Evolutionary conservation across 148 eudicot species (phyloP).

Genomic region (Vaccinium corymbosum): DNA sequence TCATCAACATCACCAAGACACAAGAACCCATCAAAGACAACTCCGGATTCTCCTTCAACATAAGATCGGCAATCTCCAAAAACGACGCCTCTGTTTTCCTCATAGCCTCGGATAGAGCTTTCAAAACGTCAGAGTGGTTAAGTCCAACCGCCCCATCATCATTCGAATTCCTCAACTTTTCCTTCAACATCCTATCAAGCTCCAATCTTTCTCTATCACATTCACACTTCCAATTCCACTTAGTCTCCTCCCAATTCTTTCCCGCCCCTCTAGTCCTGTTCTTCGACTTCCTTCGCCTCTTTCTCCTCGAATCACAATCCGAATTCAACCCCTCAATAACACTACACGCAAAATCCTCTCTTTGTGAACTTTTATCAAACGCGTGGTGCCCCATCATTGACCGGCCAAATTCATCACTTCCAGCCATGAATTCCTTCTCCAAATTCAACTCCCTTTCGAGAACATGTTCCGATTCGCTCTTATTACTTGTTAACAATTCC

Average conservation of each 20-base stretch:
- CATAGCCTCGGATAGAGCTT: conserved; percentile 52
- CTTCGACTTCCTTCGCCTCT: conserved; percentile 16
- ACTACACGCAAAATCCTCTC: not conserved
- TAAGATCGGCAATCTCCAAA: conserved; percentile 58
- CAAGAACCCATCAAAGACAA: conserved; percentile 72
- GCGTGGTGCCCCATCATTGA: not conserved
- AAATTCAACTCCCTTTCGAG: not conserved
- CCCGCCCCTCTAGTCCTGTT: not conserved
- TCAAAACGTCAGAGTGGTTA: conserved; percentile 42
- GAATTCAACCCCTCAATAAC: not conserved
- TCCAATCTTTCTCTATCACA: conserved; percentile 20
- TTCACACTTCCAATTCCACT: conserved; percentile 13
- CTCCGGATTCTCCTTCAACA: conserved; percentile 66
- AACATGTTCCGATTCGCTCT: conserved; percentile 9
- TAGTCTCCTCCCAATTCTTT: conserved; percentile 3
- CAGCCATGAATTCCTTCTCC: not conserved
- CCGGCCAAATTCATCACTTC: not conserved
- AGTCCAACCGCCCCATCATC: not conserved
- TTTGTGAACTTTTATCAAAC: not conserved
- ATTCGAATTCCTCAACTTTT: conserved; percentile 16
- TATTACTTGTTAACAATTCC: conserved; percentile 20
- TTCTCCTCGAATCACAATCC: conserved; percentile 5
- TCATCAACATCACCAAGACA: conserved; percentile 65
- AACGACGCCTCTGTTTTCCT: conserved; percentile 55
- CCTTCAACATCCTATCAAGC: conserved; percentile 21